Percentiles rank a stretch among this genome's conserved stretches.
These are phyloP conservation scores for Boletus reticuloceps DNA, from an alignment of 768 basidiomycete species.

Conservation along the genomic window DNA sequence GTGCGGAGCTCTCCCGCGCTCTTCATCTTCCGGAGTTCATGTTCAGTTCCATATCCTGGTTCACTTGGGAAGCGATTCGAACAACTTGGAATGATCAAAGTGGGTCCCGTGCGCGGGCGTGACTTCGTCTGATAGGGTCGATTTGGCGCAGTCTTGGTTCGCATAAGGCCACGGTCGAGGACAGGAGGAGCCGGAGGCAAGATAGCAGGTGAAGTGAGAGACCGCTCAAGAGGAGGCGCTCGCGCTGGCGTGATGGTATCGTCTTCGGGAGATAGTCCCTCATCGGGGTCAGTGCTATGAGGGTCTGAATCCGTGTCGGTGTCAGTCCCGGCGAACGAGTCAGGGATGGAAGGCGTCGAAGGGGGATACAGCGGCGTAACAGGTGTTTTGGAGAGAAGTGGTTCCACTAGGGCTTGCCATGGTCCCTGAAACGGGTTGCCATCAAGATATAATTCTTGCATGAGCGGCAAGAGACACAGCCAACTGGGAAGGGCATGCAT, in stretches of 20 bases:
- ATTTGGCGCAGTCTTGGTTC: slow-evolving; percentile 74
- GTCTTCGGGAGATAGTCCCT: slow-evolving; percentile 43
- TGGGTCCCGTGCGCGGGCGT: slow-evolving; percentile 34
- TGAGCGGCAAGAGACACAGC: slow-evolving; percentile 81
- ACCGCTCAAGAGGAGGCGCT: slow-evolving; percentile 50
- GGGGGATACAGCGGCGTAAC: slow-evolving; percentile 62
- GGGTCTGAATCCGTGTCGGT: slow-evolving; percentile 54
- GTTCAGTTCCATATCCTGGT: slow-evolving; percentile 44
- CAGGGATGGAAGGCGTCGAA: slow-evolving; percentile 54
- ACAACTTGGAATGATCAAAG: slow-evolving; percentile 20
- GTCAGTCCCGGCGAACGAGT: slow-evolving; percentile 47
- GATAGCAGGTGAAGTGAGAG: slow-evolving; percentile 49
- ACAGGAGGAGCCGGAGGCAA: slow-evolving; percentile 20
- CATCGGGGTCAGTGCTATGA: slow-evolving; percentile 38
- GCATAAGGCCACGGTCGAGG: slow-evolving; percentile 47
- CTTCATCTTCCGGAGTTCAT: slow-evolving; percentile 79
- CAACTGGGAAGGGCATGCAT: slow-evolving; percentile 89
- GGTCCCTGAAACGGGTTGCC: slow-evolving; percentile 94
- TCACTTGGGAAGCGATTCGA: slow-evolving; percentile 36
- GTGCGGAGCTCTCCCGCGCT: slow-evolving; percentile 77
- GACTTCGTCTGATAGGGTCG: slow-evolving; percentile 48
- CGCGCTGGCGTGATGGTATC: slow-evolving; percentile 71
- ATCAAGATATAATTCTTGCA: slow-evolving; percentile 90
- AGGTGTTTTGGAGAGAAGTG: slow-evolving; percentile 66
- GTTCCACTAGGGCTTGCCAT: slow-evolving; percentile 87